These are phyloP conservation scores for Buddleja alternifolia DNA, from an alignment of 257 asterid genomes.

Conservation along the genomic window DNA sequence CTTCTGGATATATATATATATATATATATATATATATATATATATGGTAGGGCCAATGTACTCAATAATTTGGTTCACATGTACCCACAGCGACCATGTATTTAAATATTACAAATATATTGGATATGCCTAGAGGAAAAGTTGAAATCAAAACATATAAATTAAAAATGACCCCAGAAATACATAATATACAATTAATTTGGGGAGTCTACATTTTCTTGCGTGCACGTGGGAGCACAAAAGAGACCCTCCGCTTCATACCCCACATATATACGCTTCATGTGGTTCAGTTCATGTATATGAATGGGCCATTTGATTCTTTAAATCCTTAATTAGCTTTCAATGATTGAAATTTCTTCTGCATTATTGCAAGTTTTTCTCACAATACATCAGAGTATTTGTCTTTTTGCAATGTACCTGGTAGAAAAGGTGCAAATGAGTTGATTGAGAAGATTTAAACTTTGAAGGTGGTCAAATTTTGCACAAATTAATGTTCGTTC, in stretches of 20 bases:
- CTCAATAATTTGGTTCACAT: conserved; percentile 64
- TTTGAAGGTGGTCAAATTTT: no score
- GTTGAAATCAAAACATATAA: conserved; percentile 23
- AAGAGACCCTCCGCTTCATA: conserved; percentile 38
- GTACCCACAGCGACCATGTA: conserved; percentile 41
- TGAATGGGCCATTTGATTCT: conserved; percentile 34
- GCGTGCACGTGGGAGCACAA: conserved; percentile 62
- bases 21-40: no score
- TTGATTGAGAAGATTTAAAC: neutral
- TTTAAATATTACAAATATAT: conserved; percentile 39
- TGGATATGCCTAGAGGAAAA: conserved; percentile 20
- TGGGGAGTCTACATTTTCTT: conserved; percentile 38
- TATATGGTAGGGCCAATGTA: conserved; percentile 48
- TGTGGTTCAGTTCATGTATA: conserved; percentile 33
- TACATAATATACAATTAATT: conserved; percentile 35
- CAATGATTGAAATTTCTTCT: conserved; percentile 30
- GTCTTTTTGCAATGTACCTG: conserved; percentile 30
- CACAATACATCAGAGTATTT: conserved; percentile 26
- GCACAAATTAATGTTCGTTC: no score
- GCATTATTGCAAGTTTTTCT: conserved; percentile 37
- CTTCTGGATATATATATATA: conserved; percentile 32
- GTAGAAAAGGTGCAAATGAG: conserved; percentile 24
- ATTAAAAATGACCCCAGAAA: conserved; percentile 25
- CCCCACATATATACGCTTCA: conserved; percentile 41
- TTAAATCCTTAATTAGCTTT: conserved; percentile 39